phyloP scores from a whole-genome alignment of 2,329 filamentous ascomycete genomes.

The Fusarium odoratissimum region DNA sequence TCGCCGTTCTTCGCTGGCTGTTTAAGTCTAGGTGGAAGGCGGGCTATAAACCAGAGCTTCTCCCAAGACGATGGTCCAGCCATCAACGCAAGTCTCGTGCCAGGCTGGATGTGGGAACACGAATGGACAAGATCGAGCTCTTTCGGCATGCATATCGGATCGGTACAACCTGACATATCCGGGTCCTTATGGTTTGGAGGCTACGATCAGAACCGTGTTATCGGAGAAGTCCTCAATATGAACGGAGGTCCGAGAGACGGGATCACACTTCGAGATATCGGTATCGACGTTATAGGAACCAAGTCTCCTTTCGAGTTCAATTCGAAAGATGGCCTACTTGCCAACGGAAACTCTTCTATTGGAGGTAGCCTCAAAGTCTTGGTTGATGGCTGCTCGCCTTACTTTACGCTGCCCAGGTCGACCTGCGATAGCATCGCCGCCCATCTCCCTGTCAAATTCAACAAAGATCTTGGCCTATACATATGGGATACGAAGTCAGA shows the following conservation, averaged over 20 bases:
- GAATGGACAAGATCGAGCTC: not conserved
- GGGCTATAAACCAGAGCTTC: not conserved
- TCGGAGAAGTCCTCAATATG: slow-evolving; percentile 7
- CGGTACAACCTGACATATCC: not conserved
- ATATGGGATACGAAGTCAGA: slow-evolving; percentile 1
- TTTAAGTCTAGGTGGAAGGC: slow-evolving; percentile 2
- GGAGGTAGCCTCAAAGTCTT: slow-evolving; percentile 2
- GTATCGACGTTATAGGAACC: not conserved
- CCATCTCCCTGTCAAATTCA: not conserved
- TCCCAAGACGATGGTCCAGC: not conserved
- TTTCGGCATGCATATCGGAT: slow-evolving; percentile 15
- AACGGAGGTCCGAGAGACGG: slow-evolving; percentile 2
- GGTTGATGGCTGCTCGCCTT: slow-evolving; percentile 10
- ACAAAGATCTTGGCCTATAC: not conserved
- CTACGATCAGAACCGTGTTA: slow-evolving; percentile 10
- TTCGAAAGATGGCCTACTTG: not conserved
- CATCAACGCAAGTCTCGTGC: slow-evolving; percentile 6
- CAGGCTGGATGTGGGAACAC: slow-evolving; percentile 5
- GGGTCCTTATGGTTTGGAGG: slow-evolving; percentile 9
- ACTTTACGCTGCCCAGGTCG: slow-evolving; percentile 7
- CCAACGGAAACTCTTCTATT: not conserved
- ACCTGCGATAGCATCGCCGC: slow-evolving; percentile 4
- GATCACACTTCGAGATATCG: slow-evolving; percentile 5
- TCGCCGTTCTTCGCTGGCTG: slow-evolving; percentile 1
- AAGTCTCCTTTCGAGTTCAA: not conserved